Base-by-base conservation (phyloP, 1,284 basidiomycete species). In the Boletus smithii region DNA sequence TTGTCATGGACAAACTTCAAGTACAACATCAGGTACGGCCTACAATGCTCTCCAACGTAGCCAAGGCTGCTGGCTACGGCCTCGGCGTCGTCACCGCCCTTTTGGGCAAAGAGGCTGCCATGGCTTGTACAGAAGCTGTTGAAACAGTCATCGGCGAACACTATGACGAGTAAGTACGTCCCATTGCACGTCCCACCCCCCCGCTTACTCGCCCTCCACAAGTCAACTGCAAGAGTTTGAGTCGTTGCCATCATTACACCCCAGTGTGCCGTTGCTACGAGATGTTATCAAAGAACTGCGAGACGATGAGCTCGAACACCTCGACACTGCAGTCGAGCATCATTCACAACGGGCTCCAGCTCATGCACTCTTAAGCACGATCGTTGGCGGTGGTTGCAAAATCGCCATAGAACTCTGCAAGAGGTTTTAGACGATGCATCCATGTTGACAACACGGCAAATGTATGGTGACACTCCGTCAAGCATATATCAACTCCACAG, bases 71-170 rank as follows among this genome's bases (percentile, higher is more conserved):
- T 41, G 94, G 94, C 2, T 92, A 88, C 62, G 84, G 87, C 1
- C 71, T 98, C 5, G 95, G 95, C 5, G 85, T 85, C 2, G 77
- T 75, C 0, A 97, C 95, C 0, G 95, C 92, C 1, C 67, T 95
- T 16, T 77, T 97, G 79, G 90, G 95, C 14, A 88, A 85, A 60
- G 85, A 97, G 56, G 92, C 93, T 7, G 94, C 95, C 1, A 98
- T 98, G 95, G 95, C 95, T 3, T 97, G 94, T 59, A 98, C 95
- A 0, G 95, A 98, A 67, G 95, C 95, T 0, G 94, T 98, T 5
- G 95, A 98, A 69, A 97, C 93, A 0, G 92, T 94, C 41, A 98
- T 98, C 47, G 95, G 95, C 23, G 95, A 98, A 67, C 95, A 98
- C 66, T 98, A 98, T 61, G 92, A 97, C 66, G 93, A 97, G 94